These are phyloP conservation scores for Afroboletus lepidellus DNA, from an alignment of 1,284 basidiomycete species.

Conservation along the genomic window DNA sequence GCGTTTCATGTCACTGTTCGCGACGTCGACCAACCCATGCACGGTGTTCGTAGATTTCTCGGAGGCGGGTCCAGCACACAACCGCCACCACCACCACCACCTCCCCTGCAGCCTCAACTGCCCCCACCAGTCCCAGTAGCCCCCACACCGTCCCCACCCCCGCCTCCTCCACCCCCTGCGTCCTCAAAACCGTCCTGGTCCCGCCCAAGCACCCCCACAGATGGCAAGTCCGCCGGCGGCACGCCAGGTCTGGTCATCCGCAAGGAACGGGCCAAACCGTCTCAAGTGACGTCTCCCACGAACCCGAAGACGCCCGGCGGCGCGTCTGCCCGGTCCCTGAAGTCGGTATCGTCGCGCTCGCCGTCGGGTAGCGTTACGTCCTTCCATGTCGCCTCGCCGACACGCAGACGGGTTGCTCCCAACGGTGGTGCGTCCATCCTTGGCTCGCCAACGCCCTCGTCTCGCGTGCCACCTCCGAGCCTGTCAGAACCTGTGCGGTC, in stretches of 20 bases:
- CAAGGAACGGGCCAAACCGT: constrained; percentile 46
- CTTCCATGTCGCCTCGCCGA: constrained; percentile 29
- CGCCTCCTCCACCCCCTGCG: constrained; percentile 4
- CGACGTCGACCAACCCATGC: constrained; percentile 44
- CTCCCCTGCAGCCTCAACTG: constrained; percentile 13
- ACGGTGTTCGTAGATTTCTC: constrained; percentile 70
- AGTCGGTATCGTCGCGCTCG: constrained; percentile 18
- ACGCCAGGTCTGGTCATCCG: constrained; percentile 53
- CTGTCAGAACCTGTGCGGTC: constrained; percentile 32
- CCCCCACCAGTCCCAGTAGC: constrained; percentile 20
- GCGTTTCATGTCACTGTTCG: constrained; percentile 22
- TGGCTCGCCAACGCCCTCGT: constrained; percentile 42
- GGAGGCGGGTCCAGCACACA: constrained; percentile 39
- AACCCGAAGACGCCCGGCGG: constrained; percentile 25
- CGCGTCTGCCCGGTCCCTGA: constrained; percentile 27
- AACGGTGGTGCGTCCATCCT: constrained; percentile 12
- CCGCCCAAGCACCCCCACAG: constrained; percentile 25
- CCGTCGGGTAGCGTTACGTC: constrained; percentile 24
- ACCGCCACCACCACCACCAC: constrained; percentile 19
- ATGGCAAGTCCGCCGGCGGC: constrained; percentile 32
- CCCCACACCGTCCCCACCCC: constrained; percentile 16
- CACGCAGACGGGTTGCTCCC: constrained; percentile 26
- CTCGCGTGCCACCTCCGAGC: constrained; percentile 30
- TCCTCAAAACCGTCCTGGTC: constrained; percentile 44
- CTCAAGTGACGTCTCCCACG: constrained; percentile 23